phyloP scores from a whole-genome alignment of 31 red algal genomes.

The Odonthalia washingtoniensis region DNA sequence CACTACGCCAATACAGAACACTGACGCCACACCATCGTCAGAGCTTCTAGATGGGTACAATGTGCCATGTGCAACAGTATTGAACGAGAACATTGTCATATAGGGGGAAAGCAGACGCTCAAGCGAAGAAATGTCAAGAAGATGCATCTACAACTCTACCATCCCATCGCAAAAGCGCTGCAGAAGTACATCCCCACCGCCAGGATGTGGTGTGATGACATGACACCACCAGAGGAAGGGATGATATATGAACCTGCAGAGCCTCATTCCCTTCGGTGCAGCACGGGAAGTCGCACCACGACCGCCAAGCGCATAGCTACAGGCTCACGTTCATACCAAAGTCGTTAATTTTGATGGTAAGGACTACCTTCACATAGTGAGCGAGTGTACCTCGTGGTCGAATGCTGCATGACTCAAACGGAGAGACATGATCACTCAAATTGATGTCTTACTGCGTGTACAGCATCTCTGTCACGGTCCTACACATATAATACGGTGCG shows the following conservation, averaged over 20 bases:
- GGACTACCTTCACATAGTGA: background rate
- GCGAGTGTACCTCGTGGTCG: background rate
- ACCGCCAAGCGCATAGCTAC: background rate
- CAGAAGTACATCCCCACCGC: background rate
- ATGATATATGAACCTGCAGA: background rate
- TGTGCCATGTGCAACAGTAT: no score
- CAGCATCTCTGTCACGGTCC: background rate
- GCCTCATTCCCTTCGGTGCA: background rate
- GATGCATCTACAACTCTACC: background rate
- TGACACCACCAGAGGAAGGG: background rate
- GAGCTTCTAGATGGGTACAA: no score
- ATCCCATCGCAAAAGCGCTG: background rate
- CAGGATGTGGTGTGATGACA: background rate
- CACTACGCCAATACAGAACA: no score
- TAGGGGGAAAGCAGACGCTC: background rate
- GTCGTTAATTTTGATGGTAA: background rate
- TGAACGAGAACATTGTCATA: no score
- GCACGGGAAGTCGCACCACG: background rate
- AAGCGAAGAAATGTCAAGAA: background rate
- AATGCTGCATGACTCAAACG: background rate
- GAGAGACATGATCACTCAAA: background rate
- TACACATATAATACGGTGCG: background rate
- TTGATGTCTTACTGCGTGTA: background rate
- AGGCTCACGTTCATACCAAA: background rate
- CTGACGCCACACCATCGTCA: no score